These are phyloP conservation scores for Termitomyces eurrhizus DNA, from an alignment of 768 basidiomycete genomes.

Conservation along the genomic window DNA sequence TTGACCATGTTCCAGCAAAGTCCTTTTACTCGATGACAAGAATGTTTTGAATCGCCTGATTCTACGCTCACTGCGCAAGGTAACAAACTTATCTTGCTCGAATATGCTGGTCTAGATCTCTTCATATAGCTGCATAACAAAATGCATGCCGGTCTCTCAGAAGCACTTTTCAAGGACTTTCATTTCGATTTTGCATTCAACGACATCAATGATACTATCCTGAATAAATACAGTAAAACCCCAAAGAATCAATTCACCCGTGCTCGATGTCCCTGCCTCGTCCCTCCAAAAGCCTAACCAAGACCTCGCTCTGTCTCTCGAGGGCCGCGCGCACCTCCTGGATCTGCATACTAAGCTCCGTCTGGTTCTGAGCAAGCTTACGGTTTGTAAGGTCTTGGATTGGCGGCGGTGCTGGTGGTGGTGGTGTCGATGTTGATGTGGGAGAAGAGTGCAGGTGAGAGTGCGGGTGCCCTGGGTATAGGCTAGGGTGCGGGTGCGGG, in stretches of 20 bases:
- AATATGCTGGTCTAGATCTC: too few relatives aligned
- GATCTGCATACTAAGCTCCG: constrained; percentile 64
- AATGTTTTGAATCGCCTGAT: too few relatives aligned
- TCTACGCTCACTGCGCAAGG: too few relatives aligned
- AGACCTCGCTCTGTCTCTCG: constrained; percentile 55
- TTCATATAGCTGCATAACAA: too few relatives aligned
- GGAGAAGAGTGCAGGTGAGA: background rate
- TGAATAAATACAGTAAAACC: background rate
- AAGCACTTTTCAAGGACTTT: background rate
- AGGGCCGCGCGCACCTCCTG: constrained; percentile 49
- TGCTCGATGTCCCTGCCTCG: background rate
- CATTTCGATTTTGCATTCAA: background rate
- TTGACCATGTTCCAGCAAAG: too few relatives aligned
- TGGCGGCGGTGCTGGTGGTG: background rate
- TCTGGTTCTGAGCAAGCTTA: constrained; percentile 64
- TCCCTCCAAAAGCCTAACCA: constrained; percentile 32
- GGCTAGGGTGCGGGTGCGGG: background rate
- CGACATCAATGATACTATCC: background rate
- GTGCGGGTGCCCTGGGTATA: background rate
- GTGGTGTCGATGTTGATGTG: background rate
- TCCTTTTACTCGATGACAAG: too few relatives aligned
- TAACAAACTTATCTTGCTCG: too few relatives aligned
- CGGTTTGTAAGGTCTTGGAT: constrained; percentile 45
- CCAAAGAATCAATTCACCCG: background rate
- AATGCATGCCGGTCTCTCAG: background rate